Percentiles rank a stretch among this genome's conserved stretches.
Evolutionary conservation across 345 rosid genomes (phyloP).

Genomic region (Gossypium herbaceum): DNA sequence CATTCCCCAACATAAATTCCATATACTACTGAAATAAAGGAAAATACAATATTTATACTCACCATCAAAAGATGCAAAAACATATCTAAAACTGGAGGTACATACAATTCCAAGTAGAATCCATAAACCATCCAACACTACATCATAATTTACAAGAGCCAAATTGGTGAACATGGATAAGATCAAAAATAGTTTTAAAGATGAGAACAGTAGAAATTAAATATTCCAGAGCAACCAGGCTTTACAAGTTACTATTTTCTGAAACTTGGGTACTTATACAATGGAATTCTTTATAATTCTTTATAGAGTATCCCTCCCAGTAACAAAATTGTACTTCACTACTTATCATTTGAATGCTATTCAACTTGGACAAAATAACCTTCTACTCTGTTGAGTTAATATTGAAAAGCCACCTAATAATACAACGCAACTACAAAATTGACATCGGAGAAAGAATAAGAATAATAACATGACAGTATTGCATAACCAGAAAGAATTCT

Average conservation of each 20-base stretch:
- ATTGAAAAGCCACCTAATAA: not conserved
- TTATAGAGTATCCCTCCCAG: not conserved
- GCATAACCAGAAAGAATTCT: not conserved
- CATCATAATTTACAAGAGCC: not conserved
- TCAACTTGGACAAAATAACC: not conserved
- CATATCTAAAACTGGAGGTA: not conserved
- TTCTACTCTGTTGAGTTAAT: not conserved
- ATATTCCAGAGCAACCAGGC: not conserved
- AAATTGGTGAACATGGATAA: constrained; percentile 1
- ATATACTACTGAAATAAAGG: not conserved
- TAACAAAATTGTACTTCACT: not conserved
- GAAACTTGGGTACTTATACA: not conserved
- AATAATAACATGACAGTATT: not conserved
- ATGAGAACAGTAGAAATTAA: no score
- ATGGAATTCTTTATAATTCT: no score
- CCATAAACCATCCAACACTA: not conserved
- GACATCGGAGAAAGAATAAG: not conserved
- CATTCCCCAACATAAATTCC: constrained; percentile 7
- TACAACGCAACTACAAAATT: not conserved
- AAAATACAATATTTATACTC: not conserved
- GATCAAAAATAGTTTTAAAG: not conserved
- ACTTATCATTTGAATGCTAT: not conserved
- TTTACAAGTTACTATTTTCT: not conserved
- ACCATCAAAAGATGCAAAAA: not conserved
- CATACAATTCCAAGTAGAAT: not conserved